Base-by-base conservation (phyloP, 208 protist species). In the Phytomonas sp. region DNA sequence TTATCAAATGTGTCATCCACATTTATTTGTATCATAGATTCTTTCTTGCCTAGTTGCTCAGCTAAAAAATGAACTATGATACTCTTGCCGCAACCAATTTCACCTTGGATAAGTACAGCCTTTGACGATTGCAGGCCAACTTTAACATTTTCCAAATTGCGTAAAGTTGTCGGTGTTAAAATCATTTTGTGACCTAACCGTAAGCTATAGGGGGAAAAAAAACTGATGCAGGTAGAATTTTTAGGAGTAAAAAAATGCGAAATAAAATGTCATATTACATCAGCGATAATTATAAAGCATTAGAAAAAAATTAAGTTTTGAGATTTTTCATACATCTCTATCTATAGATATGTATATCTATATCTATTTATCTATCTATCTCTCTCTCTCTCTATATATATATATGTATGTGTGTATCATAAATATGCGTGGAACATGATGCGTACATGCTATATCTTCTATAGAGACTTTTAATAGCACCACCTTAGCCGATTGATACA, bases 1-100 rank as follows among this genome's bases (percentile, higher is more conserved):
- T 91, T 91, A 81, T 99, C 99, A 62, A 98, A 98, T 15, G 97
- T 98, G 78, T 99, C 98, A 76, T 99, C 99, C 8, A 99, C 87
- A 71, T 93, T 92, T 7, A 96, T 74, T 31, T 94, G 91, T 60
- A 96, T 84, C 80, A 96, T 86, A 0, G 84, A 89, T 33, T 88
- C 80, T 36, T 88, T 83, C 9, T 78, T 74, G 26, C 81, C 82
- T 67, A 80, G 81, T 46, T 68, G 56, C 33, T 89, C 81, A 8
- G 91, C 87, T 13, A 94, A 33, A 61, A 85, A 72, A 31, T 90
- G 73, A 31, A 89, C 80, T 23, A 81, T 77, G 15, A 87, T 77
- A 61, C 85, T 96, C 62, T 96, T 96, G 31, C 91, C 91, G 66
- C 87, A 87, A 11, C 91, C 88, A 32, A 96, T 85, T 68, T 88